These are phyloP conservation scores for Diaporthe eres DNA, from an alignment of 2,329 filamentous ascomycete species.

Conservation along the genomic window DNA sequence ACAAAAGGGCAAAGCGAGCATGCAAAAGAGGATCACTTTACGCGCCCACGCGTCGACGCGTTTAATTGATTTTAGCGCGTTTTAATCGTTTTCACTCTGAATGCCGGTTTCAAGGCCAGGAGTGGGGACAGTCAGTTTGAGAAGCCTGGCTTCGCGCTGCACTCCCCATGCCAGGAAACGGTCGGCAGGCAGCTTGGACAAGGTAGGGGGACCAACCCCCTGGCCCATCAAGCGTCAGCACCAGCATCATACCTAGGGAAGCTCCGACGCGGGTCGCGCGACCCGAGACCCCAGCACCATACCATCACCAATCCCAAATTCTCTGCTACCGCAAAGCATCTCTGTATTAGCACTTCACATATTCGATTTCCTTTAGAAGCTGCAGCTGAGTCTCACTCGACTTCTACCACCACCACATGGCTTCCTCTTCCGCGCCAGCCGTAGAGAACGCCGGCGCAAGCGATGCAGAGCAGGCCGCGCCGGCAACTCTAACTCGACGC, in stretches of 20 bases:
- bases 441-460: constrained; percentile 45
- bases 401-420: constrained; percentile 47
- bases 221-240: background rate
- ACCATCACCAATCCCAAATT: background rate
- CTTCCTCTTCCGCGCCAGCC: constrained; percentile 52
- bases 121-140: background rate
- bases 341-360: background rate
- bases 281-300: background rate
- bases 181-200: background rate
- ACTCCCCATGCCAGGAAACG: background rate
- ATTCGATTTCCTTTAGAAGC: too few species aligned
- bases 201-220: background rate
- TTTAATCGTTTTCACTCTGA: constrained; percentile 26
- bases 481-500: constrained; percentile 57
- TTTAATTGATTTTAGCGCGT: constrained; percentile 46
- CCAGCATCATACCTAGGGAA: background rate
- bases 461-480: constrained; percentile 54
- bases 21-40: constrained; percentile 35
- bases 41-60: constrained; percentile 37
- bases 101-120: rapidly evolving
- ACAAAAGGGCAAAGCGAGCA: constrained; percentile 9
- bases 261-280: constrained; percentile 34
- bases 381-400: background rate
- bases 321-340: background rate
- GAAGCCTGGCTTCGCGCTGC: background rate